These are phyloP conservation scores for fission yeast (Schizosaccharomyces pombe) DNA, from an alignment of 805 yeast genomes.

Conservation along the genomic window DNA sequence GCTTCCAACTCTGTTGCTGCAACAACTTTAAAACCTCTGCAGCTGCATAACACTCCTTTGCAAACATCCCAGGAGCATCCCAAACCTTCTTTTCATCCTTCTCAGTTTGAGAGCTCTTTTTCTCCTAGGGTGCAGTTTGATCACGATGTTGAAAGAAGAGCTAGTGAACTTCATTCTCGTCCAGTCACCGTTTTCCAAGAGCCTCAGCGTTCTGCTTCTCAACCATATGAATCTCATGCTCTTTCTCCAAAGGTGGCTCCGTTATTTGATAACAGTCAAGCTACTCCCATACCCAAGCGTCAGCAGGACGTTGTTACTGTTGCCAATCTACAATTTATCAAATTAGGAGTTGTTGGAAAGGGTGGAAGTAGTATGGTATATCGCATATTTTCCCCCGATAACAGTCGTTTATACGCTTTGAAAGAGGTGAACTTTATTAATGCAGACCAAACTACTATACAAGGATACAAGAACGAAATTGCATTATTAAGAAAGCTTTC, in stretches of 20 bases:
- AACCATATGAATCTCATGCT: background rate
- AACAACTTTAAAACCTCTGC: too few species aligned
- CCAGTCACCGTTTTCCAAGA: too few species aligned
- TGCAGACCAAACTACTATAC: slow-evolving; percentile 50
- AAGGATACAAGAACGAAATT: slow-evolving; percentile 77
- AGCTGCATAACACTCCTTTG: too few species aligned
- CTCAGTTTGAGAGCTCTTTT: too few species aligned
- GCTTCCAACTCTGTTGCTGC: too few species aligned
- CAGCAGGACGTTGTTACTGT: background rate
- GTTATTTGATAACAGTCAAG: background rate
- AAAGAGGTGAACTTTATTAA: slow-evolving; percentile 55
- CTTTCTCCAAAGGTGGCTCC: background rate
- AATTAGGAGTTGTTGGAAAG: slow-evolving; percentile 57
- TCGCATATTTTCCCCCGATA: slow-evolving; percentile 34
- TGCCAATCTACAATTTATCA: slow-evolving; percentile 28
- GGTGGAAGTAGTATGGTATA: slow-evolving; percentile 88
- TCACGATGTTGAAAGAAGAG: too few species aligned
- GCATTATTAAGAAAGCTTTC: slow-evolving; percentile 40
- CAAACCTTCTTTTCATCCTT: too few species aligned
- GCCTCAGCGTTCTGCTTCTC: too few species aligned
- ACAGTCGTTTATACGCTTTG: slow-evolving; percentile 43
- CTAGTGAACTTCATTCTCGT: too few species aligned
- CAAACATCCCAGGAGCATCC: too few species aligned
- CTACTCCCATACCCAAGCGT: background rate
- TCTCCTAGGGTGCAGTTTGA: too few species aligned